Evolutionary conservation across 768 basidiomycete species (phyloP), one percentile per base, ranked within the genome.

Genomic region (Boletus tomentosulus): DNA sequence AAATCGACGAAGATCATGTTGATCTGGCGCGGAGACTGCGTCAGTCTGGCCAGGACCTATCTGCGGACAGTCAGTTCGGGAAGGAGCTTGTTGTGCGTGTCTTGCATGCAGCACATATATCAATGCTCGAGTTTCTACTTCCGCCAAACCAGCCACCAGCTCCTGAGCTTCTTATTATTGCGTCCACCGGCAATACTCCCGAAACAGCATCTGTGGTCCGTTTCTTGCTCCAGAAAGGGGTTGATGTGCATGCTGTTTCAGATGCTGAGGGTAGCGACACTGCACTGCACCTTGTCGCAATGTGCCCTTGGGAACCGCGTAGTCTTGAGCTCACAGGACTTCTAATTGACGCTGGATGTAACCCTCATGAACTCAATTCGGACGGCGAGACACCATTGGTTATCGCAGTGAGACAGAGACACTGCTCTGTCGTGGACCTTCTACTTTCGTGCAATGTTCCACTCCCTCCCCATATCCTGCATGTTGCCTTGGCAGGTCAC

Each of bases 341-440:
- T 7, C 57, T 58, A 1, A 2, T 58, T 7, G 33, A 46, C 6
- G 57, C 49, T 11, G 57, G 57, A 28, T 52, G 49, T 12, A 12
- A 37, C 9, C 49, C 19, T 7, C 2, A 15, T 2, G 13, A 16
- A 3, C 19, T 1, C 8, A 58, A 58, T 25, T 0, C 1, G 1
- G 13, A 13, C 0, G 31, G 37, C 2, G 33, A 58, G 28, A 48
- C 56, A 0, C 43, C 56, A 24, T 19, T 51, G 6, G 24, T 24
- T 2, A 13, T 28, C 15, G 50, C 50, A 25, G n/a, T 16, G n/a
- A n/a, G 13, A 12, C 15, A 8, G 0, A 45, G 28, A 4, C 33
- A 52, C 22, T 7, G 10, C 24, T 37, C 44, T 6, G 27, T 46
- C 3, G 22, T 52, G 8, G 25, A 30, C 2, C 15, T 13, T 25